Conservation (phyloP, 306 rosid species). For the Cyclanthera cordifolia region DNA sequence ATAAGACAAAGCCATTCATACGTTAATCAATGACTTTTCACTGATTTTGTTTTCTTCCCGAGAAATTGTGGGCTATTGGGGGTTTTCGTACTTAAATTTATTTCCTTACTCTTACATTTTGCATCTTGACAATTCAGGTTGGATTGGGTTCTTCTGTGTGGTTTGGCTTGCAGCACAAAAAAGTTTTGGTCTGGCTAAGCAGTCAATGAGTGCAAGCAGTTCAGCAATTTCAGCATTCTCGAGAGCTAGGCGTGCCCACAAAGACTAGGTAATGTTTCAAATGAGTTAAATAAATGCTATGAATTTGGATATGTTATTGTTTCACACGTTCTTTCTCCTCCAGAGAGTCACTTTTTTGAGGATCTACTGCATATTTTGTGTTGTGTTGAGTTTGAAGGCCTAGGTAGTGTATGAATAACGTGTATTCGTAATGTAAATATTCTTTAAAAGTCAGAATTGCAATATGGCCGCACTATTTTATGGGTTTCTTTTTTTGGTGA, state of each 20-base stretch:
- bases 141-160: conserved; percentile 57
- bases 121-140: conserved; percentile 31
- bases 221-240: conserved; percentile 54
- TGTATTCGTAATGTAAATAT: not conserved
- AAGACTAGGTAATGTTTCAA: conserved; percentile 4
- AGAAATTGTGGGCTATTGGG: no score
- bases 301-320: not conserved
- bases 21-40: no score
- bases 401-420: not conserved
- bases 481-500: not conserved
- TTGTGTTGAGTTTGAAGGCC: not conserved
- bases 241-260: conserved; percentile 32
- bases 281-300: not conserved
- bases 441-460: not conserved
- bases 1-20: no score
- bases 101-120: not conserved
- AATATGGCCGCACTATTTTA: not conserved
- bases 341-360: not conserved
- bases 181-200: conserved; percentile 47
- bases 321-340: not conserved
- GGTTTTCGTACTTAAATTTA: no score
- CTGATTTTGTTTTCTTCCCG: no score
- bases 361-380: not conserved
- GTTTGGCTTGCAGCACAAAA: conserved; percentile 48
- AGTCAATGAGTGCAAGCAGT: conserved; percentile 32